These are phyloP conservation scores for Ogataea nitratoaversa DNA, from an alignment of 805 yeast species.

Conservation along the genomic window DNA sequence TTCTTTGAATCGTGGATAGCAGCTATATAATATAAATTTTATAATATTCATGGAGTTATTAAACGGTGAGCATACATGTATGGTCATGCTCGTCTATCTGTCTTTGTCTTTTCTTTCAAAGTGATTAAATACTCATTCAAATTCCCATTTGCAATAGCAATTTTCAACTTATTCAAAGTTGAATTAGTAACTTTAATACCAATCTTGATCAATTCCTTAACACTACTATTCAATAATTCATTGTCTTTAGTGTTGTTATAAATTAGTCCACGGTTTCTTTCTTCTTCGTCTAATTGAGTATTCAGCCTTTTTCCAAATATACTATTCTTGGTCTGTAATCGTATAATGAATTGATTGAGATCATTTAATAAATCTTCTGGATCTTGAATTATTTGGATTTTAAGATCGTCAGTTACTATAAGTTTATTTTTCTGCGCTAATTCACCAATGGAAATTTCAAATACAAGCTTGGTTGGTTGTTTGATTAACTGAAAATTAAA, in stretches of 20 bases:
- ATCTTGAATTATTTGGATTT: slow-evolving; percentile 26
- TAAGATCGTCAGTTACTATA: slow-evolving; percentile 15
- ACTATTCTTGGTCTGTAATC: slow-evolving; percentile 26
- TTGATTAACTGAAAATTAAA: slow-evolving; percentile 17
- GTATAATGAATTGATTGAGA: slow-evolving; percentile 18
- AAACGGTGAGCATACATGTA: no score
- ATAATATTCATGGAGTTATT: no score
- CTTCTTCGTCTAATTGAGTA: slow-evolving; percentile 5
- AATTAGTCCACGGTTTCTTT: slow-evolving; percentile 8
- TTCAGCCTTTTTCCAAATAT: slow-evolving; percentile 13
- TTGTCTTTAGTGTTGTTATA: slow-evolving; percentile 12
- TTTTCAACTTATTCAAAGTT: slow-evolving; percentile 15
- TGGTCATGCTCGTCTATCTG: slow-evolving; percentile 23
- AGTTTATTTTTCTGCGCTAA: slow-evolving; percentile 13
- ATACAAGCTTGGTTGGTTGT: background rate
- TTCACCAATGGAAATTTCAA: slow-evolving; percentile 17
- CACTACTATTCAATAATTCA: slow-evolving; percentile 14
- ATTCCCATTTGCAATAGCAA: slow-evolving; percentile 23
- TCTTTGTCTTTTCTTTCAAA: slow-evolving; percentile 22
- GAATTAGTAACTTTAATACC: slow-evolving; percentile 22
- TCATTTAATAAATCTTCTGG: slow-evolving; percentile 25
- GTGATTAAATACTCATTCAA: slow-evolving; percentile 27
- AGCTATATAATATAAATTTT: no score
- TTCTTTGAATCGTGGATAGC: no score
- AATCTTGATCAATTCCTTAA: slow-evolving; percentile 19